Conservation (phyloP, 257 asterid genomes). For the Nicotiana undulata region DNA sequence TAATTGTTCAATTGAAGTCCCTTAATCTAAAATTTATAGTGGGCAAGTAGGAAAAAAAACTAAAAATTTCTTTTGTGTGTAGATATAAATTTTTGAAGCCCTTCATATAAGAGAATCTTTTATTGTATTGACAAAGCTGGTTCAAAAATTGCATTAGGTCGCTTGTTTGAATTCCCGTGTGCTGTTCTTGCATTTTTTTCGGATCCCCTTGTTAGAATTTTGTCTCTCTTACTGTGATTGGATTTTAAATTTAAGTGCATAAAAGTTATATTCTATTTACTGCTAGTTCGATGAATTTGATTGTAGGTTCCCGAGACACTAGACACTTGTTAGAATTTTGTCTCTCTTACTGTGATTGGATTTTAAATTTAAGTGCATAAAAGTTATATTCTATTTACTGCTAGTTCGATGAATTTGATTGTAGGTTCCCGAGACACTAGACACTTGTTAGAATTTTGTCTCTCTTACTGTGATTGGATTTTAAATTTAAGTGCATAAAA, state of each 20-base stretch:
- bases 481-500: background rate
- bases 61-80: too few relatives aligned
- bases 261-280: background rate
- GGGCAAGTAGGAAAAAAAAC: background rate
- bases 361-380: background rate
- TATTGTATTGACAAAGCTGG: background rate
- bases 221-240: background rate
- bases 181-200: too few relatives aligned
- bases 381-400: background rate
- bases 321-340: too few relatives aligned
- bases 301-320: slow-evolving; percentile 82
- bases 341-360: too few relatives aligned
- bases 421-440: slow-evolving; percentile 88
- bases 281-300: slow-evolving; percentile 3
- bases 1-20: background rate
- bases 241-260: background rate
- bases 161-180: background rate
- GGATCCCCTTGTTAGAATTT: too few relatives aligned
- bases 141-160: background rate
- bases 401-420: slow-evolving; percentile 7
- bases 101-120: background rate
- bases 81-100: background rate
- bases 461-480: too few relatives aligned
- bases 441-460: too few relatives aligned
- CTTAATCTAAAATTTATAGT: too few relatives aligned